Conservation (phyloP, 2,329 filamentous ascomycete genomes). For the Xylariaceae sp. region DNA sequence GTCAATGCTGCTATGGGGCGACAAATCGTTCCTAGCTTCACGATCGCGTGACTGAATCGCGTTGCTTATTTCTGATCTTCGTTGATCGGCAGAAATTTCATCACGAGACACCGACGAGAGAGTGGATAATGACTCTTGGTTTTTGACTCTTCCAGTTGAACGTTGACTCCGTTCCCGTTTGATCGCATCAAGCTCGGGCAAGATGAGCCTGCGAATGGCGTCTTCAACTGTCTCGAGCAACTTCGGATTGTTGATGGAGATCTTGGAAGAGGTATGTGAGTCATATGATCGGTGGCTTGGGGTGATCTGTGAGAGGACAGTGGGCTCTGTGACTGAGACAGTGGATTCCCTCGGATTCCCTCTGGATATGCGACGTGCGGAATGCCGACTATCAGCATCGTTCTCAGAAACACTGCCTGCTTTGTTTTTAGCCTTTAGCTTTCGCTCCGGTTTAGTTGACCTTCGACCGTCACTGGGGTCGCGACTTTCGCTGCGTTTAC, state of each 20-base stretch:
- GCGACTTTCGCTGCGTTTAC: slow-evolving; percentile 40
- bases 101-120: slow-evolving; percentile 51
- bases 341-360: slow-evolving; percentile 48
- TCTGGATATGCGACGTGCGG: slow-evolving; percentile 47
- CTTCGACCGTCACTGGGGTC: slow-evolving; percentile 37
- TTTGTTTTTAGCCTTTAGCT: slow-evolving; percentile 45
- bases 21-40: slow-evolving; percentile 52
- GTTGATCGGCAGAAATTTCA: slow-evolving; percentile 53
- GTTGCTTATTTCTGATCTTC: slow-evolving; percentile 48
- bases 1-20: slow-evolving; percentile 45
- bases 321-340: slow-evolving; percentile 50
- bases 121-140: slow-evolving; percentile 58
- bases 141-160: slow-evolving; percentile 45
- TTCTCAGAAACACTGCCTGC: slow-evolving; percentile 47
- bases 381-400: slow-evolving; percentile 41
- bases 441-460: slow-evolving; percentile 45
- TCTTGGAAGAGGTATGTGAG: slow-evolving; percentile 52
- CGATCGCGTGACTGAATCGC: slow-evolving; percentile 45
- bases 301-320: slow-evolving; percentile 47
- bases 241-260: slow-evolving; percentile 88
- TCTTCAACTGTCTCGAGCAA: slow-evolving; percentile 88
- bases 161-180: slow-evolving; percentile 84
- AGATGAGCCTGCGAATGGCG: slow-evolving; percentile 79
- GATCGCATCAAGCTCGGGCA: slow-evolving; percentile 85
- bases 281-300: slow-evolving; percentile 53